A percentile compares a stretch with the other conserved stretches of the same genome.
phyloP scores from a whole-genome alignment of 2,329 filamentous ascomycete genomes.

The Alternaria burnsii region DNA sequence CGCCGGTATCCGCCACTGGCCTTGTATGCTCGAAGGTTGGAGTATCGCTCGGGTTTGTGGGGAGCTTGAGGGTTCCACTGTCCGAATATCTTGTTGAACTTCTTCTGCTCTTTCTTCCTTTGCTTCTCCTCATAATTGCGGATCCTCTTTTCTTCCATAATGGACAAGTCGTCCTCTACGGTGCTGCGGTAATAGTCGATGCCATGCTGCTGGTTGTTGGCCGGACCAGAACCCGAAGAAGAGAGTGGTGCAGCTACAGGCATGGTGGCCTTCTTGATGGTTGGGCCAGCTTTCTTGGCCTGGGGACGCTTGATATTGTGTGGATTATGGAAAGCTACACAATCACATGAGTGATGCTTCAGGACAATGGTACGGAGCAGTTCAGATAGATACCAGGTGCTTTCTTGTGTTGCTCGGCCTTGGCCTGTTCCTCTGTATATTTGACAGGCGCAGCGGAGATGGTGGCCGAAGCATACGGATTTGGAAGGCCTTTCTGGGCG shows the following conservation, averaged over 20 bases:
- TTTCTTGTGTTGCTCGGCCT: conserved; percentile 43
- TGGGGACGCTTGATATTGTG: conserved; percentile 46
- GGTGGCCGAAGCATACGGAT: conserved; percentile 39
- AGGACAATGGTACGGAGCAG: conserved; percentile 28
- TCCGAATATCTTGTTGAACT: conserved; percentile 70
- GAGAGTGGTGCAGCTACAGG: conserved; percentile 26
- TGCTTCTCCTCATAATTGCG: conserved; percentile 75
- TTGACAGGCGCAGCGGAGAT: conserved; percentile 41
- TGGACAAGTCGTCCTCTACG: conserved; percentile 80
- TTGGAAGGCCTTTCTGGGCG: conserved; percentile 35
- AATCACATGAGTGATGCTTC: conserved; percentile 40
- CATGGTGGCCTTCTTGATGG: conserved; percentile 38
- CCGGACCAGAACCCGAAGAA: conserved; percentile 25
- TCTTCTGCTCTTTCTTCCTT: conserved; percentile 66
- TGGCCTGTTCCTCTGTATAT: conserved; percentile 42
- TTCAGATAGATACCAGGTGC: conserved; percentile 44
- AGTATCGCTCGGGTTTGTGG: conserved; percentile 35
- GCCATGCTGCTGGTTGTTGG: conserved; percentile 29
- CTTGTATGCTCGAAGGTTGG: conserved; percentile 39
- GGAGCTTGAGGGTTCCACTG: conserved; percentile 55
- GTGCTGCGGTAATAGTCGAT: conserved; percentile 71
- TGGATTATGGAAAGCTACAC: conserved; percentile 45
- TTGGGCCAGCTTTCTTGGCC: conserved; percentile 33
- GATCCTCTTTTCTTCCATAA: conserved; percentile 72
- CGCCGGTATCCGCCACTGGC: conserved; percentile 36